Evolutionary conservation across 2,329 filamentous ascomycete genomes (phyloP), one percentile per base, ranked within the genome.

Genomic region (Pseudocercospora vitis): DNA sequence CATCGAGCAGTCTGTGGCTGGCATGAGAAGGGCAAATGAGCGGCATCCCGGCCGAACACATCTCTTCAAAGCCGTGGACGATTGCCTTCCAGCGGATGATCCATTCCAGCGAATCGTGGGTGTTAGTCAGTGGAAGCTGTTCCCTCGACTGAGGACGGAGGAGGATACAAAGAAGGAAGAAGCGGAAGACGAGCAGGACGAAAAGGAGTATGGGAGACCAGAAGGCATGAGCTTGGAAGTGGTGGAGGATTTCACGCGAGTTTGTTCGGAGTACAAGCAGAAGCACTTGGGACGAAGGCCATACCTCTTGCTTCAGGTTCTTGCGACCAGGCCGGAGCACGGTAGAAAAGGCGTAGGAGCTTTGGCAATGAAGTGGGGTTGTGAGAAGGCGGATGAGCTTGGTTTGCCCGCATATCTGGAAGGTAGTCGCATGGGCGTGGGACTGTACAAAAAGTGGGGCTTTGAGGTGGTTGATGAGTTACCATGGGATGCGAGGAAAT

Each of bases 341-440:
- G 72, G 73, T 14, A 57, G 72, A 2, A 67, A 68, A 28, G 75
- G 75, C 0, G 71, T 74, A 3, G 75, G 68, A 0, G 65, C 48
- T 2, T 55, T 73, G 56, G 56, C 72, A 21, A 29, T 77, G 55
- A 57, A 72, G 14, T 72, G 70, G 69, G 75, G 74, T 0, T 28
- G 73, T 9, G 56, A 68, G 24, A 66, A 70, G 49, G 75, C 73
- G 26, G 74, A 77, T 59, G 55, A 65, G 40, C 59, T 71, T 44
- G 69, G 70, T 0, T 31, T 76, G 44, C 61, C 64, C 11, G 63
- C 62, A 2, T 78, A 74, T 63, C 47, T 78, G 28, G 73, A 76
- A 57, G 66, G 70, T 5, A 72, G 67, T n/a, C 59, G 65, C 19
- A 59, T 63, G 44, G 75, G 70, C 0, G 64, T 66, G 50, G 63